Evolutionary conservation across 2,329 filamentous ascomycete species (phyloP), one percentile per base, ranked within the genome.

Genomic region (Cercospora sojina): DNA sequence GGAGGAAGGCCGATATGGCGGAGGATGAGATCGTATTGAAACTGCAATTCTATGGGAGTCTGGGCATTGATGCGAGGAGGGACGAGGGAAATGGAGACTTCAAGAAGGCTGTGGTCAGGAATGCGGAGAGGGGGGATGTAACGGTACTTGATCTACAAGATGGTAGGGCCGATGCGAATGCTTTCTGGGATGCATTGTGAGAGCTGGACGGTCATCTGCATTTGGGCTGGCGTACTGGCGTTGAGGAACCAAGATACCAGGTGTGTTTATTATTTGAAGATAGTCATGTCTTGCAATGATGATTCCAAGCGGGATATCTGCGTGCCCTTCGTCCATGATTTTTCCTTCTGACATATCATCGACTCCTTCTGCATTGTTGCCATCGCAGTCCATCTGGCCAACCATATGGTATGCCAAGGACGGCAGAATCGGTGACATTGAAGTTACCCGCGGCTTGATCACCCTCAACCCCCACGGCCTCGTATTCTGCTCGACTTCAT

Each of bases 131-230:
- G 82, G 93, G 93, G 8, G 93, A 98, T 77, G 92, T 98, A 60
- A 92, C 97, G 77, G 91, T 98, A 59, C 90, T 99, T 67, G 96
- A 96, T 75, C 89, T 99, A 78, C 93, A 98, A 74, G 94, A 91
- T 66, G 86, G 89, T 69, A 94, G 91, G 78, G 97, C 96, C 76
- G 97, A 97, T 75, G 92, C 93, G 23, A 96, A 97, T 74, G 96
- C 96, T 78, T 96, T 98, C 76, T 99, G 95, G 95, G 86, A 92
- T 74, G 94, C 89, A 31, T 83, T 97, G 78, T 96, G 82, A 74
- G 35, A 9, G 31, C 12, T 25, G n/a, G 12, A 7, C 47, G 20
- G 3, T 12, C n/a, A 12, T 6, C 13, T 16, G 59, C 4, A 8
- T 3, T 18, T 5, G 1, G 18, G 51, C 20, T 51, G 35, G 23